These are phyloP conservation scores for Phlyctochytrium bullatum DNA, from an alignment of 192 early-diverging fungal genomes.

Conservation along the genomic window DNA sequence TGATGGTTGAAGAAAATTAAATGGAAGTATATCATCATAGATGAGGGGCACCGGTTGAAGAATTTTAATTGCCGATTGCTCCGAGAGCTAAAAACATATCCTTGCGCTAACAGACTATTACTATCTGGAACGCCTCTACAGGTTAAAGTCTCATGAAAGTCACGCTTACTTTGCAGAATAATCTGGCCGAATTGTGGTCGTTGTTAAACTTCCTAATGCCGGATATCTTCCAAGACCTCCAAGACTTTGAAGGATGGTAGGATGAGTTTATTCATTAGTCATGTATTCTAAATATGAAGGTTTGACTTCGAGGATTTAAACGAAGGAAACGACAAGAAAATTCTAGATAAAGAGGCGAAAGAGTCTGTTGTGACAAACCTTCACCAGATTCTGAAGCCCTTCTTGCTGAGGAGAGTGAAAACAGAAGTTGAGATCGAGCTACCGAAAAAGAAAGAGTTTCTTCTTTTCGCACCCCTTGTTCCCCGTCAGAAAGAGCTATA, in stretches of 20 bases:
- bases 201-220: conserved; percentile 92
- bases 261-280: conserved; percentile 23
- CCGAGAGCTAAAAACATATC: conserved; percentile 79
- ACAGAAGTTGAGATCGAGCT: conserved; percentile 83
- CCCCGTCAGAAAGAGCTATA: conserved; percentile 44
- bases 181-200: conserved; percentile 91
- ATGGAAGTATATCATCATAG: conserved; percentile 92
- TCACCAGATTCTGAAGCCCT: conserved; percentile 88
- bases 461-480: conserved; percentile 60
- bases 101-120: conserved; percentile 81
- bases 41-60: conserved; percentile 97
- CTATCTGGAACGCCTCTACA: conserved; percentile 93
- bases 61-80: conserved; percentile 91
- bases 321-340: conserved; percentile 61
- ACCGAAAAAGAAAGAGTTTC: conserved; percentile 88
- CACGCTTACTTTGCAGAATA: conserved; percentile 61
- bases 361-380: conserved; percentile 63
- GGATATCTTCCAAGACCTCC: conserved; percentile 87
- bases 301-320: conserved; percentile 68
- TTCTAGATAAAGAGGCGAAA: conserved; percentile 49
- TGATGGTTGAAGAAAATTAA: conserved; percentile 50
- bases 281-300: conserved; percentile 27
- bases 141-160: conserved; percentile 23
- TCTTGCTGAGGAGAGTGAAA: conserved; percentile 87
- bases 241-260: conserved; percentile 81